These are phyloP conservation scores for Neurospora crassa DNA, from an alignment of 2,329 filamentous ascomycete genomes.

Conservation along the genomic window DNA sequence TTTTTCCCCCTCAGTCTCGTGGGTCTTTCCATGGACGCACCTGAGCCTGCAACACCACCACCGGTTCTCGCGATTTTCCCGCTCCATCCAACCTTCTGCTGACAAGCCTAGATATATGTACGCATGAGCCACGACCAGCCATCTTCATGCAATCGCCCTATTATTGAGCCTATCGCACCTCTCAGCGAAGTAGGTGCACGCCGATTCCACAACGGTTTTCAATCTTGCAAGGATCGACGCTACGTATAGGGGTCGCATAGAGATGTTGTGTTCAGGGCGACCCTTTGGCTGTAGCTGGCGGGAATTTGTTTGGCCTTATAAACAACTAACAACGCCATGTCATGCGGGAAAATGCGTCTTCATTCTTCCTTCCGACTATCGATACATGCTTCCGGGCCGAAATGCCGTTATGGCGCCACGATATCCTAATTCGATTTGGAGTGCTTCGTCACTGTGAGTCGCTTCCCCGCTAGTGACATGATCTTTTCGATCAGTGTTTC, in stretches of 20 bases:
- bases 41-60: background rate
- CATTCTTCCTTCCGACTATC: background rate
- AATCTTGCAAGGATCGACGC: background rate
- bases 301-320: background rate
- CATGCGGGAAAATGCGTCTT: background rate
- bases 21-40: background rate
- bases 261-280: background rate
- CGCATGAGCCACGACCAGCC: background rate
- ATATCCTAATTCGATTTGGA: constrained; percentile 15
- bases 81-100: background rate
- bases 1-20: background rate
- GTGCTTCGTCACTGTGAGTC: constrained; percentile 41
- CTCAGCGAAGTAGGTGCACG: background rate
- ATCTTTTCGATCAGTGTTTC: constrained; percentile 64
- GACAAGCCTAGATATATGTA: background rate
- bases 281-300: background rate
- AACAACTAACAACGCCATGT: background rate
- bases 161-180: background rate
- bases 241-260: background rate
- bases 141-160: background rate
- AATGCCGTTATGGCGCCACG: background rate
- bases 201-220: background rate
- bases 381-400: background rate
- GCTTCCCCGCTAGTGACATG: constrained; percentile 62
- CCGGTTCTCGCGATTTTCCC: background rate